A percentile compares a stretch with the other conserved stretches of the same genome.
phyloP scores from a whole-genome alignment of 2,329 filamentous ascomycete species.

The Cladosporium halotolerans region DNA sequence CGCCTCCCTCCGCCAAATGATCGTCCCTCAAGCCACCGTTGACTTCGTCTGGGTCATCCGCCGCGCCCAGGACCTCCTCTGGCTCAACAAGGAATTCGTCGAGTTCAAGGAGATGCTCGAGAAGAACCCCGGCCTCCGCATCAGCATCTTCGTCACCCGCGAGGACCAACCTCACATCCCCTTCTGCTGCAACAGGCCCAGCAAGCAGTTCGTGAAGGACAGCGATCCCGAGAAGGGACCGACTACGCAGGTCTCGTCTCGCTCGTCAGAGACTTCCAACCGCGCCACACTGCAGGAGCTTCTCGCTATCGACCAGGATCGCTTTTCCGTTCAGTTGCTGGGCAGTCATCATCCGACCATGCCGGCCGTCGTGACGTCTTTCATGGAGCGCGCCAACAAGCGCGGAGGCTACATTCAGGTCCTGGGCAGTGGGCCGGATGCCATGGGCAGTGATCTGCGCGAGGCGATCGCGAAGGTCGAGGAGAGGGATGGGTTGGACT shows the following conservation, averaged over 20 bases:
- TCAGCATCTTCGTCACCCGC: slow-evolving; percentile 56
- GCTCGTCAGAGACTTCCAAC: background rate
- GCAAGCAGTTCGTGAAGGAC: background rate
- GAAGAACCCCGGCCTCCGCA: slow-evolving; percentile 34
- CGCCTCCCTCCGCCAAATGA: slow-evolving; percentile 32
- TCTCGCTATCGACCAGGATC: slow-evolving; percentile 13
- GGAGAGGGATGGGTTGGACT: slow-evolving; percentile 6
- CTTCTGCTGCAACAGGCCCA: slow-evolving; percentile 8
- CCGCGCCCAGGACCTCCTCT: slow-evolving; percentile 48
- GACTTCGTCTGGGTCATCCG: slow-evolving; percentile 63
- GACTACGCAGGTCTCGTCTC: background rate
- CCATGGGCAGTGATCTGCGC: slow-evolving; percentile 24
- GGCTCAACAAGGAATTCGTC: slow-evolving; percentile 54
- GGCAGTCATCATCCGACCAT: slow-evolving; percentile 21
- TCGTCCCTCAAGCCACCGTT: slow-evolving; percentile 39
- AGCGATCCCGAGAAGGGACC: slow-evolving; percentile 7
- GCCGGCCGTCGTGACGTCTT: slow-evolving; percentile 20
- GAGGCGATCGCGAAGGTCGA: slow-evolving; percentile 16
- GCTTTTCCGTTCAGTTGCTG: slow-evolving; percentile 21
- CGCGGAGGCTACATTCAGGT: slow-evolving; percentile 15
- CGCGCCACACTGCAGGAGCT: slow-evolving; percentile 12
- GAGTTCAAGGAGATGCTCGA: slow-evolving; percentile 35
- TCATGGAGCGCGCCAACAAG: slow-evolving; percentile 17
- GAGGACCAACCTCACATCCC: slow-evolving; percentile 29
- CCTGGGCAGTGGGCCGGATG: slow-evolving; percentile 25